Base-by-base conservation (phyloP, 2,329 filamentous ascomycete genomes). In the Teratosphaeria epicoccoides region DNA sequence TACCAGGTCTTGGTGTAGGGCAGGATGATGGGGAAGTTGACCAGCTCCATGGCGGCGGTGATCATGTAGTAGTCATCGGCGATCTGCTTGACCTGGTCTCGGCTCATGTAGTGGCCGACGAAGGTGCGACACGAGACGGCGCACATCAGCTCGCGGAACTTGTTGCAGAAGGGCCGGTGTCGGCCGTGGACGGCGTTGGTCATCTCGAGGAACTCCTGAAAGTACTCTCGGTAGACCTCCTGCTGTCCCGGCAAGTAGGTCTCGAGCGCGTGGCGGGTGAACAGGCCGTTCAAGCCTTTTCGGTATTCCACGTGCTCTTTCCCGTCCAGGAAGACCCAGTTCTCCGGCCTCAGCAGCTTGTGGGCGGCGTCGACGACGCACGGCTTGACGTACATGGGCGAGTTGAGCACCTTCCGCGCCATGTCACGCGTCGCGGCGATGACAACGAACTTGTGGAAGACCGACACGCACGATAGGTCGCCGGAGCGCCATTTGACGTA, bases 391-490 rank as follows among this genome's bases (percentile, higher is more conserved):
- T 84, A 97, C 49, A 74, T 69, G 24, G 93, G 93, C 20, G 90
- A 94, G 73, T 96, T 97, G 80, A 97, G 90, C 62, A 97, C 85
- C 71, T 97, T 97, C 63, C 91, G 86, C 53, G 91, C 86, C 80
- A 97, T 88, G 67, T 97, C 93, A 65, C 93, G 88, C 49, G 85
- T 89, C 17, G 90, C 94, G 28, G 90, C 91, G 68, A 98, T 95
- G 52, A 98, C 89, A 58, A 97, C 93, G 69, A 98, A 98, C 88
- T 97, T 98, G 82, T 98, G 93, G 76, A 98, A 98, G 64, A 98
- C 89, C 2, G 90, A 96, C 56, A 98, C 93, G 67, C 93, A 98
- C 77, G 90, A 96, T 61, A 98, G 77, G 46, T 87, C 84, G 46
- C 87, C 93, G 66, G 88, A 95, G 63, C 79, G 71, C 93, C 93